Base-by-base conservation (phyloP, 2,329 filamentous ascomycete genomes). In the Fusarium pininemorale region DNA sequence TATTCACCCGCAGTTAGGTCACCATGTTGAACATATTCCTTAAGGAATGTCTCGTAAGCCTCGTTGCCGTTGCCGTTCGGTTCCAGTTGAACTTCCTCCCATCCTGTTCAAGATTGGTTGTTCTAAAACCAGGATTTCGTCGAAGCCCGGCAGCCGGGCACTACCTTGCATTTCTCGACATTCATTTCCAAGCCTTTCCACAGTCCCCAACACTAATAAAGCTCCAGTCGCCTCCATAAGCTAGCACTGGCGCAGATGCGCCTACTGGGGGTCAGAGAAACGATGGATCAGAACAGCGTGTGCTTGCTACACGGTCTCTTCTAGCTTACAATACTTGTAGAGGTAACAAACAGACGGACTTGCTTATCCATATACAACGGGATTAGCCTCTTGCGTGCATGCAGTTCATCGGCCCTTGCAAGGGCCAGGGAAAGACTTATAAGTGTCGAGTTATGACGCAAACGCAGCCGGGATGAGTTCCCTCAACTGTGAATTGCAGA, bases 381-480 rank as follows among this genome's bases (percentile, higher is more conserved):
- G 18, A 53, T 66, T 59, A 41, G 47, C 67, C 67, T 74, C 72
- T 41, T 59, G 60, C 53, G 62, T 59, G 68, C 60, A 66, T 70
- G 54, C 24, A 30, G 53, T 66, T 62, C 41, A 45, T 55, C 38
- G 14, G 56, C 63, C 72, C 70, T 69, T 67, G 50, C 66, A 45
- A 56, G 54, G 42, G 51, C 35, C 45, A 61, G 30, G 53, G 53
- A 64, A 14, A 66, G 69, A 59, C 73, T 67, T 71, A 64, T 63
- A 62, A 28, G 50, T 47, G 45, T 63, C 61, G 58, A 63, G 64
- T 75, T 71, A 76, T 78, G 76, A 78, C 67, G 73, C 71, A 76
- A 66, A 56, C 37, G n/a, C 41, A 42, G 41, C 37, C 42, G 38
- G 30, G 22, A 54, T 47, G n/a, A 30, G n/a, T 41, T 70, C 38